A percentile compares a stretch with the other conserved stretches of the same genome.
phyloP scores from a whole-genome alignment of 495 filamentous ascomycete genomes.

The Penicillium parvum region DNA sequence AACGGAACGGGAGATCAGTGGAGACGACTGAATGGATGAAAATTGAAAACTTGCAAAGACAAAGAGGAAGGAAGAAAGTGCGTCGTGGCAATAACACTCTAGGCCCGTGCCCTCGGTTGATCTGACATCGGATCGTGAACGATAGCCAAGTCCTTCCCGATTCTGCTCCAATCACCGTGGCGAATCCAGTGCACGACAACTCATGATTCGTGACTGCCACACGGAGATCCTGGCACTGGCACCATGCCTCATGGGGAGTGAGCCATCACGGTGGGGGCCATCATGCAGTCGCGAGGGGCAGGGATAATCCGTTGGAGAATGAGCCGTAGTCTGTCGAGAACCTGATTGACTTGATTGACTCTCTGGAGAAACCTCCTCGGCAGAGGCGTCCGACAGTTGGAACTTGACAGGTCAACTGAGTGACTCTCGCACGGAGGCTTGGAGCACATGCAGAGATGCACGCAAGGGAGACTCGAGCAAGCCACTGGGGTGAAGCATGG shows the following conservation, averaged over 20 bases:
- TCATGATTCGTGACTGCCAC: conserved; percentile 13
- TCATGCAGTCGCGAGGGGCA: conserved; percentile 7
- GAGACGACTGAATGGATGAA: conserved; percentile 12
- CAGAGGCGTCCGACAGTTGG: background rate
- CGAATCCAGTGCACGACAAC: conserved; percentile 1
- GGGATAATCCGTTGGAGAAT: conserved; percentile 2
- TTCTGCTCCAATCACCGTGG: conserved; percentile 16
- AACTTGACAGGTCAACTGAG: conserved; percentile 9
- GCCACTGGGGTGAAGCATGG: conserved; percentile 1
- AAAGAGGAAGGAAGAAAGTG: background rate
- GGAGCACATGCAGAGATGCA: conserved; percentile 5
- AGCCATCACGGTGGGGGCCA: conserved; percentile 8
- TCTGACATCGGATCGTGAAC: conserved; percentile 26
- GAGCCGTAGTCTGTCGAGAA: background rate
- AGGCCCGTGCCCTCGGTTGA: conserved; percentile 18
- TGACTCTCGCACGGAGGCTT: conserved; percentile 1
- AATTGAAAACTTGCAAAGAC: conserved; percentile 5
- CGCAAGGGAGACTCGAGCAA: conserved; percentile 5
- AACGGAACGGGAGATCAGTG: conserved; percentile 40
- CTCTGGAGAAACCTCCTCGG: too few relatives aligned
- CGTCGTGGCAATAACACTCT: conserved; percentile 25
- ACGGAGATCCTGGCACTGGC: background rate
- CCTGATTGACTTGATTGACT: background rate
- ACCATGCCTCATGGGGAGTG: background rate
- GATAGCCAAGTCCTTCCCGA: conserved; percentile 12